Evolutionary conservation across 2,329 filamentous ascomycete species (phyloP), one percentile per base, ranked within the genome.

Genomic region (Aspergillus unguis): DNA sequence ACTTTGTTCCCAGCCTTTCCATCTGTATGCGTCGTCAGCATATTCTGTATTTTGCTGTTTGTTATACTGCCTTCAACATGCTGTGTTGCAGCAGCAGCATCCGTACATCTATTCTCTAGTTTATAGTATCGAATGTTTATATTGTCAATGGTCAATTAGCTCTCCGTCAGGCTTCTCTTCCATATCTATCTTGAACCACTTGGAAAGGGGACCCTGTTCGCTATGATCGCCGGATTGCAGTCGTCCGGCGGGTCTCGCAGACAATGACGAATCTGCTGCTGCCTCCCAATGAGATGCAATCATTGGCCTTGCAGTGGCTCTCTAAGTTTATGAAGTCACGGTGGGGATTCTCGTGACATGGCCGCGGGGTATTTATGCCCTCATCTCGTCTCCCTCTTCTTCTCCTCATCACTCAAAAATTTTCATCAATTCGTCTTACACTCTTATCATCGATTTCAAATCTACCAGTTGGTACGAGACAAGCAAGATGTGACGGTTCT

Each of bases 401-500:
- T 48, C 23, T 44, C 43, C 44, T 27, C 36, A 40, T 32, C 37
- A 9, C 10, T 33, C 40, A 28, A 23, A 47, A 29, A 26, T 23
- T 10, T 23, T 9, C 8, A 26, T 40, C 40, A n/a, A 11, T 44
- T 25, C 9, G 26, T 41, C 42, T 17, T 17, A 17, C 17, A 1
- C 27, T 51, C 29, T 25, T 17, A 3, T 31, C 28, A 26, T 41
- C 44, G 7, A 7, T 53, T 29, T 2, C 33, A 40, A 33, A 25
- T 31, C 57, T 56, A 32, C 44, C 53, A 46, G 54, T 53, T 57
- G 66, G 67, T 69, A 69, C 59, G 65, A 57, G 64, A 62, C 57
- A 17, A 17, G 17, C 52, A 60, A 62, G 59, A 63, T 65, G 54
- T 48, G 57, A 52, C 53, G 44, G 58, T 55, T 55, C 58, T 60